Conservation (phyloP, 495 filamentous ascomycete species). For the Xylaria curta region DNA sequence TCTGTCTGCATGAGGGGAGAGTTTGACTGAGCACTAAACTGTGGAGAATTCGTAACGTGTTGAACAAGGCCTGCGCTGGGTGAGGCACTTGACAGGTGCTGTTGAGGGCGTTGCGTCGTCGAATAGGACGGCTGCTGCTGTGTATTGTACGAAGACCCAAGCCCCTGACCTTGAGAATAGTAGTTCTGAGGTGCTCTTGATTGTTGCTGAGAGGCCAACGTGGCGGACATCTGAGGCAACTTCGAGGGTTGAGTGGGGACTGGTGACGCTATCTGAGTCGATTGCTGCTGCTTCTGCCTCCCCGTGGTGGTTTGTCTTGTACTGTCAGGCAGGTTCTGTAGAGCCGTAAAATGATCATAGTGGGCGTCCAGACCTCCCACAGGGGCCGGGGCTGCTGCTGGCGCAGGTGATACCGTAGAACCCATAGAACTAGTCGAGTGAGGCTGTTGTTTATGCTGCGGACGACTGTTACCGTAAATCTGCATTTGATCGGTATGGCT, state of each 20-base stretch:
- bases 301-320: slow-evolving; percentile 29
- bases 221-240: slow-evolving; percentile 38
- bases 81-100: slow-evolving; percentile 47
- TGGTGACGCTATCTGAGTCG: slow-evolving; percentile 37
- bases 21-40: slow-evolving; percentile 49
- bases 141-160: slow-evolving; percentile 37
- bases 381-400: slow-evolving; percentile 25
- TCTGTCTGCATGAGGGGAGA: slow-evolving; percentile 46
- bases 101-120: slow-evolving; percentile 51
- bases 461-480: slow-evolving; percentile 31
- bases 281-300: slow-evolving; percentile 43
- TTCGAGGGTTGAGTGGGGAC: slow-evolving; percentile 39
- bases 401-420: slow-evolving; percentile 30
- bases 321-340: slow-evolving; percentile 37
- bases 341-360: slow-evolving; percentile 47
- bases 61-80: slow-evolving; percentile 41
- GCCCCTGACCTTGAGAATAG: slow-evolving; percentile 35
- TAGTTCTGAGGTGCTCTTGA: slow-evolving; percentile 36
- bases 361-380: slow-evolving; percentile 50
- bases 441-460: slow-evolving; percentile 39
- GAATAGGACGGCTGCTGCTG: slow-evolving; percentile 40
- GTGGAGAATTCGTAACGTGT: slow-evolving; percentile 51
- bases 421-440: slow-evolving; percentile 31
- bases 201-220: slow-evolving; percentile 39
- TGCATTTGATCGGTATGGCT: slow-evolving; percentile 35